Evolutionary conservation across 306 rosid genomes (phyloP).

Genomic region (Albizia julibrissin): DNA sequence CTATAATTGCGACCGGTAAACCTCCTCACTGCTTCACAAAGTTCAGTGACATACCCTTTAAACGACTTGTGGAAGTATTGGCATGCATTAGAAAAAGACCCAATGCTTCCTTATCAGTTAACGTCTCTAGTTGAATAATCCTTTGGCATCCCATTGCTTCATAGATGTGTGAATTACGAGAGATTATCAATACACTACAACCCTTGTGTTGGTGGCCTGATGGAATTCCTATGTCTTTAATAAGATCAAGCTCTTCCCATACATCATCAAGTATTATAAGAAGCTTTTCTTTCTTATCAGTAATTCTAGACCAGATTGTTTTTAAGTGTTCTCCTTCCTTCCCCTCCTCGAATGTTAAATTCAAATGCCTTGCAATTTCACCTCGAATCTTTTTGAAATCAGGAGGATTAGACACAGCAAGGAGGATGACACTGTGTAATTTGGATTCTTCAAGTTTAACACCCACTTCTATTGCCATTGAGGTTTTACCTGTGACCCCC

Average conservation of each 20-base stretch:
- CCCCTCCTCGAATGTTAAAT: background rate
- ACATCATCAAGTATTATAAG: conserved; percentile 39
- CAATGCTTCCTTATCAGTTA: conserved; percentile 21
- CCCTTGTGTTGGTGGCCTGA: background rate
- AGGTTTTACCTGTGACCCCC: background rate
- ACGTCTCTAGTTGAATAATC: background rate
- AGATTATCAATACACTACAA: conserved; percentile 26
- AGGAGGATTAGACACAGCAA: background rate
- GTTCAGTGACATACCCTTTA: background rate
- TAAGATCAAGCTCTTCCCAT: conserved; percentile 26
- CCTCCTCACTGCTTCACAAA: conserved; percentile 32
- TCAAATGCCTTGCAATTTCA: conserved; percentile 4
- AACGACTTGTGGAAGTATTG: background rate
- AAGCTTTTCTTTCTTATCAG: background rate
- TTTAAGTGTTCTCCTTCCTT: background rate
- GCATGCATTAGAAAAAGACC: conserved; percentile 18
- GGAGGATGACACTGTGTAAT: conserved; percentile 21
- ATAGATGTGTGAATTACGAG: conserved; percentile 1
- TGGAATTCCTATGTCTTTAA: conserved; percentile 31
- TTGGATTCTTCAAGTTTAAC: background rate
- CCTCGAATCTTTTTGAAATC: conserved; percentile 19
- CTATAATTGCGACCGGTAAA: background rate
- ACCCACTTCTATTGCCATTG: background rate
- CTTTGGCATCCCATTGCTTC: conserved; percentile 17
- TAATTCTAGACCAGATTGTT: background rate